phyloP scores from a whole-genome alignment of 2,329 filamentous ascomycete genomes.

The Fonsecaea multimorphosa region DNA sequence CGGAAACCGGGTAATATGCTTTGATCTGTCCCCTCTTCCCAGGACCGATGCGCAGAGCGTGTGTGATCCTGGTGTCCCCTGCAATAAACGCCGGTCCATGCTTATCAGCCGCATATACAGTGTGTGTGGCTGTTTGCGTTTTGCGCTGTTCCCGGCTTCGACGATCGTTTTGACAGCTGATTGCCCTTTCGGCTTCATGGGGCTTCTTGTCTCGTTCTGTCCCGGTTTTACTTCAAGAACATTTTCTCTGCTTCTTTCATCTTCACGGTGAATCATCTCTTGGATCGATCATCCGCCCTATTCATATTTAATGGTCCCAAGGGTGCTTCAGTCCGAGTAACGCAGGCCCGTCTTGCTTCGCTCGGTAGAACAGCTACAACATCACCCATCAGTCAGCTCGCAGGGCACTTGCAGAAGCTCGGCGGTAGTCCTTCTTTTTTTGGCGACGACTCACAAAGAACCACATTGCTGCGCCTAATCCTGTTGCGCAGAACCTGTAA shows the following conservation, averaged over 20 bases:
- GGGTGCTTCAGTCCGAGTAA: slow-evolving; percentile 94
- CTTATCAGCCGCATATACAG: neutral
- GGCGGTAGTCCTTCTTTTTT: neutral
- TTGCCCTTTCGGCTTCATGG: neutral
- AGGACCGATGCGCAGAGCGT: neutral
- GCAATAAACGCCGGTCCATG: neutral
- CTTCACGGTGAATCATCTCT: neutral
- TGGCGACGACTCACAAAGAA: slow-evolving; percentile 79
- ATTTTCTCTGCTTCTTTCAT: neutral
- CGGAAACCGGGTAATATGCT: neutral
- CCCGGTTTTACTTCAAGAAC: neutral
- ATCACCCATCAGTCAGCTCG: slow-evolving; percentile 21
- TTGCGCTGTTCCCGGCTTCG: neutral
- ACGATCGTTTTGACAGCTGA: neutral
- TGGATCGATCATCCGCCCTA: neutral
- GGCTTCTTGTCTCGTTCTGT: neutral
- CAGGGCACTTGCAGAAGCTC: neutral
- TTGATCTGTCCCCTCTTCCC: too few relatives aligned
- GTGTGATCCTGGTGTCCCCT: neutral
- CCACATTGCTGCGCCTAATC: slow-evolving; percentile 96
- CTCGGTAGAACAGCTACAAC: slow-evolving; percentile 86
- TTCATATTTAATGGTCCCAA: slow-evolving; percentile 77
- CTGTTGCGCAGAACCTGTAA: slow-evolving; percentile 85
- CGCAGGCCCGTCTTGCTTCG: slow-evolving; percentile 92
- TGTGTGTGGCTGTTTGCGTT: neutral